phyloP scores from a whole-genome alignment of 306 rosid species.

The Rosa persica region DNA sequence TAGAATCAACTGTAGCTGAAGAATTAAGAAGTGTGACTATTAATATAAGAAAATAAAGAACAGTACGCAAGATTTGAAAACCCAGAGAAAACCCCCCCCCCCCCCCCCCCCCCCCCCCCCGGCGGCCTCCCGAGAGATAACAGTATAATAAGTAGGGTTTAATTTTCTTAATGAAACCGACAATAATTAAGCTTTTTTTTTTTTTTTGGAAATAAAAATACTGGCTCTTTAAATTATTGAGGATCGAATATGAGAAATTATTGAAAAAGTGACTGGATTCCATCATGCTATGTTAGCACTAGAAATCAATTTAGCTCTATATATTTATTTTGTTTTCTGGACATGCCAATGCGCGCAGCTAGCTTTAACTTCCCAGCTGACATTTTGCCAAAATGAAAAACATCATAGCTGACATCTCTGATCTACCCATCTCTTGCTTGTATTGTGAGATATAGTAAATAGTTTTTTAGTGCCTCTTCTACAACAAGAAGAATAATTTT shows the following conservation, averaged over 20 bases:
- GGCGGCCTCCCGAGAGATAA: neutral
- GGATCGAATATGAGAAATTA: conserved; percentile 6
- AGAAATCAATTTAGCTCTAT: neutral
- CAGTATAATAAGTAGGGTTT: neutral
- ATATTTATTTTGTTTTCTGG: neutral
- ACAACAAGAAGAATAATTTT: neutral
- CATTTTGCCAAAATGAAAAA: neutral
- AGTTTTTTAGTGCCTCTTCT: neutral
- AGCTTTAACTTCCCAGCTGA: neutral
- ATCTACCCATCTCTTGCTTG: neutral
- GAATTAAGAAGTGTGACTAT: neutral
- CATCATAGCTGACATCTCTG: neutral
- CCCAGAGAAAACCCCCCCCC: too few relatives aligned
- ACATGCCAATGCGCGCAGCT: conserved; percentile 1
- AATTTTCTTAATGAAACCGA: neutral
- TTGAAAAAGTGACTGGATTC: conserved; percentile 3
- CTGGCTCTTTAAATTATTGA: neutral
- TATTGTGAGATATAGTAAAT: neutral
- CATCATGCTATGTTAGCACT: conserved; percentile 7
- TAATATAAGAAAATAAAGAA: neutral
- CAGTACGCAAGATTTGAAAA: neutral
- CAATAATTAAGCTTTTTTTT: neutral
- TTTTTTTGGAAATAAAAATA: too few relatives aligned
- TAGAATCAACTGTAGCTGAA: neutral
- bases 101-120: too few relatives aligned